Conservation (phyloP, 202 grass and related monocot genomes). For the Setaria viridis region DNA sequence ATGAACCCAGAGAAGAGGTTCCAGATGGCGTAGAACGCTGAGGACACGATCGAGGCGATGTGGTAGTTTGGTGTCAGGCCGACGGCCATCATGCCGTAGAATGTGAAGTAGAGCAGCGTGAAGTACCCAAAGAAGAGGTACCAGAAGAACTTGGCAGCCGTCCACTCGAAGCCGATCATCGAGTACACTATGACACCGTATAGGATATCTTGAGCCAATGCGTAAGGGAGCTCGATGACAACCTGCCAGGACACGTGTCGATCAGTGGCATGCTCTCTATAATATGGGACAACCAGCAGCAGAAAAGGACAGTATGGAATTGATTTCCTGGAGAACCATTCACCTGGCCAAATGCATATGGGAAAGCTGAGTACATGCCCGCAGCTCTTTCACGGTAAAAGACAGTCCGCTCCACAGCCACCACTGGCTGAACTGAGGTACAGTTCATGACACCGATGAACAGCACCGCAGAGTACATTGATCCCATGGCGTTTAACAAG, state of each 20-base stretch:
- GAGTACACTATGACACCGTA: constrained; percentile 52
- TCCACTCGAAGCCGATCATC: constrained; percentile 62
- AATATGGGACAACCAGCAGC: neutral
- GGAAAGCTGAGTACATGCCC: constrained; percentile 54
- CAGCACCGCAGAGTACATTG: constrained; percentile 53
- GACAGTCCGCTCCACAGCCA: constrained; percentile 51
- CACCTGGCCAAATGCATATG: constrained; percentile 67
- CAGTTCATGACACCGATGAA: constrained; percentile 51
- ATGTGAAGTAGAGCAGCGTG: constrained; percentile 67
- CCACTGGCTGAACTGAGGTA: constrained; percentile 54
- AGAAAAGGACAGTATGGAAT: neutral
- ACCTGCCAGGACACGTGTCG: constrained; percentile 26
- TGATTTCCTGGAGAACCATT: neutral
- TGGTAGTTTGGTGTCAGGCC: constrained; percentile 49
- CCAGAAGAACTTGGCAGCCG: constrained; percentile 58
- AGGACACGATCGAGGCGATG: constrained; percentile 37
- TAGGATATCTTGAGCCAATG: constrained; percentile 38
- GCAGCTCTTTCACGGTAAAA: constrained; percentile 63
- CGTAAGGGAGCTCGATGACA: constrained; percentile 56
- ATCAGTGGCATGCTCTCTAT: neutral
- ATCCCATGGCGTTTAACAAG: constrained; percentile 55
- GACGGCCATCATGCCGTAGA: constrained; percentile 58
- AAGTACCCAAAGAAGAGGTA: constrained; percentile 58
- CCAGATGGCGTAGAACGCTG: constrained; percentile 43
- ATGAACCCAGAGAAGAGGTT: constrained; percentile 61